These are phyloP conservation scores for Oryza meridionalis DNA, from an alignment of 176 grass and related monocot genomes.

Conservation along the genomic window DNA sequence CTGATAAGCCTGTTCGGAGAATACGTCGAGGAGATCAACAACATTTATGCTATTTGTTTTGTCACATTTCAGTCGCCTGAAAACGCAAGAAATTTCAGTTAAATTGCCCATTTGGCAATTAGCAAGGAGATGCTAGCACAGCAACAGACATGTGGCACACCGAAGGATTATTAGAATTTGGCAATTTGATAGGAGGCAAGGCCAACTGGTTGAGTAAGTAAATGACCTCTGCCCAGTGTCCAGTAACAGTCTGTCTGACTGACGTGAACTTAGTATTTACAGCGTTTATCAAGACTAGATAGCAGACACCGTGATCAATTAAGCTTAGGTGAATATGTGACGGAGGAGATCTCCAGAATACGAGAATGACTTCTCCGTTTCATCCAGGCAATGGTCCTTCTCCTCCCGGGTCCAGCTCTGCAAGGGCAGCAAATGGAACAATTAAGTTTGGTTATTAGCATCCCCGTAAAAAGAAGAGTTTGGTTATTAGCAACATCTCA, in stretches of 20 bases:
- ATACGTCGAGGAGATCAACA: too few relatives aligned
- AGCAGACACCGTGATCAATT: not conserved
- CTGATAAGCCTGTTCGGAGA: too few relatives aligned
- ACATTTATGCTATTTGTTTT: too few relatives aligned
- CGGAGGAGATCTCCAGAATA: conserved; percentile 75
- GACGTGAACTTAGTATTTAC: conserved; percentile 43
- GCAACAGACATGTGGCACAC: not conserved
- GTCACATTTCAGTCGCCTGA: not conserved
- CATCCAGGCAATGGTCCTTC: conserved; percentile 85
- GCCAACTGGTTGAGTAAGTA: not conserved
- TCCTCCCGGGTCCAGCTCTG: conserved; percentile 88
- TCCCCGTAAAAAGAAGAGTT: not conserved
- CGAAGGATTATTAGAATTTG: not conserved
- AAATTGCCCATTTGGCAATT: not conserved
- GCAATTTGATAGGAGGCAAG: not conserved
- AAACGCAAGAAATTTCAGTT: not conserved
- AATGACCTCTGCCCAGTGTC: conserved; percentile 14
- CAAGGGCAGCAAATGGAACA: not conserved
- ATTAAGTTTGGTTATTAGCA: not conserved
- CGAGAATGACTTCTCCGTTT: conserved; percentile 84
- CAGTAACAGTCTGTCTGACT: not conserved
- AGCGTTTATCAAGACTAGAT: not conserved
- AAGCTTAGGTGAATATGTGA: conserved; percentile 68
- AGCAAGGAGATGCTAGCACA: not conserved
- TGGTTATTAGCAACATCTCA: not conserved